Conservation (phyloP, 805 yeast species). For the Kodamaea kakaduensis region DNA sequence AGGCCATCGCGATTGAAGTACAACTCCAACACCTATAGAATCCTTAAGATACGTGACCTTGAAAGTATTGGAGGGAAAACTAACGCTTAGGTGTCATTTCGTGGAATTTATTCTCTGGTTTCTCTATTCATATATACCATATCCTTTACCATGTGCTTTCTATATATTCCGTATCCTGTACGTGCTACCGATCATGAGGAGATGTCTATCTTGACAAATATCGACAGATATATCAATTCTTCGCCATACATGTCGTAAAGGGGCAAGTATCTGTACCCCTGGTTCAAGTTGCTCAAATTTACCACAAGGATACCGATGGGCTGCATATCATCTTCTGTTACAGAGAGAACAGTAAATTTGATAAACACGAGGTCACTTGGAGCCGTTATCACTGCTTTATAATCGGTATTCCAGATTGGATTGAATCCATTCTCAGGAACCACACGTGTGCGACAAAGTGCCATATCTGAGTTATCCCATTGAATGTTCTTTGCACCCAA, state of each 20-base stretch:
- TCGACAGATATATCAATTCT: constrained; percentile 51
- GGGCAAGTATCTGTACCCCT: constrained; percentile 82
- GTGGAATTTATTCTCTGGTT: no score
- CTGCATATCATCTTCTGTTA: constrained; percentile 16
- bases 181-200: not conserved
- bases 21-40: no score
- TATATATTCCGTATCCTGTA: no score
- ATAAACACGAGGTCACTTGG: constrained; percentile 51
- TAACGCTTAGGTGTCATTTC: no score
- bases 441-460: constrained; percentile 13
- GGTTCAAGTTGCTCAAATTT: constrained; percentile 58
- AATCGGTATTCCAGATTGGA: constrained; percentile 71
- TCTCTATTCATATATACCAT: no score
- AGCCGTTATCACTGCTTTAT: constrained; percentile 40
- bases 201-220: constrained; percentile 37
- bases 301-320: constrained; percentile 57
- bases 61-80: no score
- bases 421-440: constrained; percentile 76
- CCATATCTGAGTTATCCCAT: constrained; percentile 19
- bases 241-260: constrained; percentile 79
- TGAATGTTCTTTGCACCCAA: constrained; percentile 39
- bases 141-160: no score
- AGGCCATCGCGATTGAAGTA: no score
- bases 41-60: no score
- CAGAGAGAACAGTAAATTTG: constrained; percentile 30